Evolutionary conservation across 2,329 filamentous ascomycete species (phyloP), one percentile per base, ranked within the genome.

Genomic region (Tolypocladium guangdongense): DNA sequence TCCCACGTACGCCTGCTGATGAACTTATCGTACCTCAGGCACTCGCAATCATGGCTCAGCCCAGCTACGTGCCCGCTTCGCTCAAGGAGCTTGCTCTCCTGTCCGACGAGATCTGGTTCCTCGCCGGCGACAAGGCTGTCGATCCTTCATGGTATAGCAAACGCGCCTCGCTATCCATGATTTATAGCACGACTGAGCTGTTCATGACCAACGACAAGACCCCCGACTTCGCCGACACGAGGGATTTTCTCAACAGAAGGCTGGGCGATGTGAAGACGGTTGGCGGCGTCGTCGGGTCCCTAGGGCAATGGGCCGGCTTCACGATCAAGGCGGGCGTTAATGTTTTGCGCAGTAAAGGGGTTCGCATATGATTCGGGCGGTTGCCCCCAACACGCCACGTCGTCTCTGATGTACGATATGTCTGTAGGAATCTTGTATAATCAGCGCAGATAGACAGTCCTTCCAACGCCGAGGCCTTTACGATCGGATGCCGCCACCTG

Each of bases 161-260:
- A 65, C 78, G 80, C 49, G 78, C 74, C 4, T 76, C 75, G 22
- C 68, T 83, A 11, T 78, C 79, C 36, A 70, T 77, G 60, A 74
- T 80, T 43, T 83, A 83, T 61, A 89, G 89, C 51, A 82, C 84
- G 36, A 80, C 86, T 53, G 93, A 99, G 71, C 75, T 96, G 6
- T 95, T 91, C 71, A 96, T 97, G 90, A 96, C 90, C 24, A 90
- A 87, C 55, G 93, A 97, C 69, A 77, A 75, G 56, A 90, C 86
- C 4, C 72, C 78, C 0, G 82, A 81, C n/a, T 93, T 88, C 62
- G 67, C 65, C 11, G 88, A 91, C 57, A 97, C 93, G 4, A 84
- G 84, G 59, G 77, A 81, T 11, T 99, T 97, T 66, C 73, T 97
- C 52, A 80, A 85, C 53, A 78, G 90, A 45, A 79, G 92, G 56